Evolutionary conservation across 805 yeast genomes (phyloP).

Genomic region (Monosporozyma aquatica): DNA sequence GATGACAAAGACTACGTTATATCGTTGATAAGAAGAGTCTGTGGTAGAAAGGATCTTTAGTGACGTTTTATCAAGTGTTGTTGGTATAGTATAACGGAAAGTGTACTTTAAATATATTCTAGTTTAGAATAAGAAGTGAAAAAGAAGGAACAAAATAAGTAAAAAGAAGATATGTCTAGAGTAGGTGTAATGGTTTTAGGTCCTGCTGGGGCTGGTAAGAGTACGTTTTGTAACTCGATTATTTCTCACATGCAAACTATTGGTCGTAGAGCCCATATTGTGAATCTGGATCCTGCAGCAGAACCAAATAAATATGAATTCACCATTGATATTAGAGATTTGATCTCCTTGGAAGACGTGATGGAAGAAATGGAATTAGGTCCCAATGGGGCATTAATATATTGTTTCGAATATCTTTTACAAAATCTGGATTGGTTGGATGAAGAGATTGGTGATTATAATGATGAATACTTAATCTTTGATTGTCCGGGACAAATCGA

Average conservation of each 20-base stretch:
- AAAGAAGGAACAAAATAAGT: neutral
- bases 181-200: conserved; percentile 92
- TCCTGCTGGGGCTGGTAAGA: conserved; percentile 96
- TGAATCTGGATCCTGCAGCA: conserved; percentile 95
- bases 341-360: conserved; percentile 84
- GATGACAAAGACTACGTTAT: too few species aligned
- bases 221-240: conserved; percentile 84
- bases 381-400: conserved; percentile 89
- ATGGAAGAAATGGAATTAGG: conserved; percentile 92
- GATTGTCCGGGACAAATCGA: conserved; percentile 98
- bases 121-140: too few species aligned
- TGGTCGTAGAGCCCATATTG: conserved; percentile 91
- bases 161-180: conserved; percentile 59
- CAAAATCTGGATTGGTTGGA: conserved; percentile 95
- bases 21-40: too few species aligned
- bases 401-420: conserved; percentile 85
- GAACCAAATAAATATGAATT: conserved; percentile 87
- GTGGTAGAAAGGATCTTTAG: too few species aligned
- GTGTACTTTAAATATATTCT: too few species aligned
- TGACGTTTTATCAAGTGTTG: too few species aligned
- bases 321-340: conserved; percentile 83
- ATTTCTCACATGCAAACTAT: conserved; percentile 80
- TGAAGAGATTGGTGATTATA: conserved; percentile 91
- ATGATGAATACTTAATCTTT: conserved; percentile 86
- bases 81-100: too few species aligned